A percentile compares a stretch with the other conserved stretches of the same genome.
Evolutionary conservation across 805 yeast genomes (phyloP).

Genomic region (Candida broadrunensis): DNA sequence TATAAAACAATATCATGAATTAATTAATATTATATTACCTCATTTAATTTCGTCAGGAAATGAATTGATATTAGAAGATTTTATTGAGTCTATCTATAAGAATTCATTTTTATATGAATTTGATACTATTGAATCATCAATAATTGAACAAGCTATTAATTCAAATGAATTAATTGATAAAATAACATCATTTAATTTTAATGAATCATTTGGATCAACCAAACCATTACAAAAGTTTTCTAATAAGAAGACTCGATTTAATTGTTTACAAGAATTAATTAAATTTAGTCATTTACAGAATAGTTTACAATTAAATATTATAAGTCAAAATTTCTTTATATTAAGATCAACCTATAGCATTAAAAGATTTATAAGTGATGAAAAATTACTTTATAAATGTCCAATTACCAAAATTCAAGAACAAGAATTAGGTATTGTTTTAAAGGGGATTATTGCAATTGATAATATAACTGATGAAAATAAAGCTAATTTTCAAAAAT

Average conservation of each 20-base stretch:
- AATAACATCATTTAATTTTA: slow-evolving; percentile 42
- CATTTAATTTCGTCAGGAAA: slow-evolving; percentile 19
- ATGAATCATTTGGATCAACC: slow-evolving; percentile 62
- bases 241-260: slow-evolving; percentile 48
- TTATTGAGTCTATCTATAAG: slow-evolving; percentile 51
- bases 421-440: slow-evolving; percentile 51
- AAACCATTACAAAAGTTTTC: slow-evolving; percentile 41
- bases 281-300: slow-evolving; percentile 25
- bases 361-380: slow-evolving; percentile 63
- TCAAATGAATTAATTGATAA: slow-evolving; percentile 31
- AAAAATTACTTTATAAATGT: slow-evolving; percentile 50
- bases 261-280: slow-evolving; percentile 53
- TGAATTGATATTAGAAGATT: slow-evolving; percentile 33
- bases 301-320: slow-evolving; percentile 14
- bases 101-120: slow-evolving; percentile 58
- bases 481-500: slow-evolving; percentile 4
- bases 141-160: slow-evolving; percentile 20
- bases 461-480: slow-evolving; percentile 3
- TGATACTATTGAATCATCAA: slow-evolving; percentile 48
- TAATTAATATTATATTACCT: slow-evolving; percentile 43
- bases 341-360: slow-evolving; percentile 60
- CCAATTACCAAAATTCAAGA: slow-evolving; percentile 71
- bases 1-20: slow-evolving; percentile 38
- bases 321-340: slow-evolving; percentile 38
- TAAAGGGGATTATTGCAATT: slow-evolving; percentile 34